Evolutionary conservation across 2,329 filamentous ascomycete species (phyloP), one percentile per base, ranked within the genome.

Genomic region (Beauveria brongniartii): DNA sequence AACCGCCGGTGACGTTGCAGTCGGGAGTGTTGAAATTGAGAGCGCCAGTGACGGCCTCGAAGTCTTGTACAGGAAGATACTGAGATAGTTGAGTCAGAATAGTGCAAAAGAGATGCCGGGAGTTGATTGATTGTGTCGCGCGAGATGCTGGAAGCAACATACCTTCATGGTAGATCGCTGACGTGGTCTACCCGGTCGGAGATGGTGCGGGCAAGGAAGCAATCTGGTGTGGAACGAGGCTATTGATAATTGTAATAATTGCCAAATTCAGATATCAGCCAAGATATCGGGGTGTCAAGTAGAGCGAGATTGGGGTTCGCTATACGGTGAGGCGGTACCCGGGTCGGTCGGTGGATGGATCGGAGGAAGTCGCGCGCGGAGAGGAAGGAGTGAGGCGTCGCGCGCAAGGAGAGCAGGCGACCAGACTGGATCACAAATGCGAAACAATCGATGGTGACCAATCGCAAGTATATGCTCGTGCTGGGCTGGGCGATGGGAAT

Each of bases 21-120:
- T 97, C 93, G 56, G 90, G 86, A 1, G 93, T 97, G 69, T 94
- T 91, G 80, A 97, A 97, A 73, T 96, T 97, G 71, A 99, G 86
- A 65, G 93, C 90, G 77, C 89, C 89, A 63, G 92, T 93, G 67
- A 97, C 90, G 74, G 89, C 86, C 74, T 97, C 92, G 72, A 97
- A 92, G 67, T 95, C 90, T 74, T 87, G 88, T 65, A 96, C 84
- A 63, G 93, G 92, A 69, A 99, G 82, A 75, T 95, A 99, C 93
- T 99, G 63, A 9, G 44, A 44, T 18, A 10, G 37, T 40, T 2
- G 14, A 14, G 59, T 65, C 63, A 67, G 40, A 53, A 9, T 37
- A 40, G 7, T 5, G 63, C 48, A 53, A 26, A 26, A 16, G 24
- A 20, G 9, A 28, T 3, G 24, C 4, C 20, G 41, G 24, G 37